These are phyloP conservation scores for Blepharisma japonicum DNA, from an alignment of 73 alveolate species.

Conservation along the genomic window DNA sequence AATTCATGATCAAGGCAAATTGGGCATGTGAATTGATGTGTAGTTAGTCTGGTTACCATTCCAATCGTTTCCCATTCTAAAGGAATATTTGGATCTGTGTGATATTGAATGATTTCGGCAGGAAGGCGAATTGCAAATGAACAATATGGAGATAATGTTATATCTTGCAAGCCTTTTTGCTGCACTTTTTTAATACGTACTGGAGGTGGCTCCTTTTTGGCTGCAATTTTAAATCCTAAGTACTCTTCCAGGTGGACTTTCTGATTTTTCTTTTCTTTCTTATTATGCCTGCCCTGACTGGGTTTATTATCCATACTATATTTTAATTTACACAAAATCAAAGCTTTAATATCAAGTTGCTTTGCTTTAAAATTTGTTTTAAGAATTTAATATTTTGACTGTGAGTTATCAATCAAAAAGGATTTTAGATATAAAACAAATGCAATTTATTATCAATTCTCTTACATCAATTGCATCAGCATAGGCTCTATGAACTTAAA, in stretches of 20 bases:
- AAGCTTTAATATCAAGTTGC: too few species aligned
- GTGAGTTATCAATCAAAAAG: too few species aligned
- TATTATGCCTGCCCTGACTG: too few species aligned
- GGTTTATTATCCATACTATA: too few species aligned
- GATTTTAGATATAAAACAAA: too few species aligned
- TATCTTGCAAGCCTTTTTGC: background rate
- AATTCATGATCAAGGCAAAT: constrained; percentile 27
- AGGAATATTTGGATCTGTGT: constrained; percentile 17
- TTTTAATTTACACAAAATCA: too few species aligned
- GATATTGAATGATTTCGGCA: background rate
- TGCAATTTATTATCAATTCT: too few species aligned
- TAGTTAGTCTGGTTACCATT: background rate
- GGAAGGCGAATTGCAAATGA: background rate
- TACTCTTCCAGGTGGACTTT: background rate
- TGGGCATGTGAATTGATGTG: constrained; percentile 11
- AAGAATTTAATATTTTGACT: too few species aligned
- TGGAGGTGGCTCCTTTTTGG: background rate
- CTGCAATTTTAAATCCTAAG: background rate
- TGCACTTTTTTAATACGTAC: background rate
- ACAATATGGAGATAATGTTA: constrained; percentile 7
- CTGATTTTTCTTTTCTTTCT: too few species aligned
- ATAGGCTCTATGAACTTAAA: too few species aligned
- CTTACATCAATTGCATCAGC: too few species aligned
- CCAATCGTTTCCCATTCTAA: constrained; percentile 1
- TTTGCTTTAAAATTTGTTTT: too few species aligned